phyloP scores from a whole-genome alignment of 2,329 filamentous ascomycete genomes.

The Aspergillus sp. region DNA sequence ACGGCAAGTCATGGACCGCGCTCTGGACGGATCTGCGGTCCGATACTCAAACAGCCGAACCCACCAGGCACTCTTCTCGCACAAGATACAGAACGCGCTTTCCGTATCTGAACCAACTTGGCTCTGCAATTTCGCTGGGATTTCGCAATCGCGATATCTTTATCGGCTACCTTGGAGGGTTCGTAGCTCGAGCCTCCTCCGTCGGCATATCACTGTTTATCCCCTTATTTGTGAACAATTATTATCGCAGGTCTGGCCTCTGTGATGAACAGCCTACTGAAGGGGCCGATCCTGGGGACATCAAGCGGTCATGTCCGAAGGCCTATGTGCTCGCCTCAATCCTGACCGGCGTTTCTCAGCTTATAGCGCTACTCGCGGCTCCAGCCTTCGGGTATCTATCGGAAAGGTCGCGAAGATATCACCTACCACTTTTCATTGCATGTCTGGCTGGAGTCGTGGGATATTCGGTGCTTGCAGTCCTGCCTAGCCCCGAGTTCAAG shows the following conservation, averaged over 20 bases:
- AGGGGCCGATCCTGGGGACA: slow-evolving; percentile 50
- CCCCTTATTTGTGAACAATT: slow-evolving; percentile 87
- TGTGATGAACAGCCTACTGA: slow-evolving; percentile 56
- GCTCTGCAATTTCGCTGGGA: slow-evolving; percentile 66
- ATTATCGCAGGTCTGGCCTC: slow-evolving; percentile 77
- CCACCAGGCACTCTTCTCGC: background rate
- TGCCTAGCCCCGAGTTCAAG: slow-evolving; percentile 73
- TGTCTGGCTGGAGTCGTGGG: slow-evolving; percentile 73
- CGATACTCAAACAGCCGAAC: background rate
- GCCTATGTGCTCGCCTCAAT: slow-evolving; percentile 88
- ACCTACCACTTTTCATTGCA: slow-evolving; percentile 71
- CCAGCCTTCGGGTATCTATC: slow-evolving; percentile 85
- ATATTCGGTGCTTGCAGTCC: slow-evolving; percentile 73
- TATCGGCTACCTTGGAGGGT: slow-evolving; percentile 87
- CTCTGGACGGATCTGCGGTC: slow-evolving; percentile 35
- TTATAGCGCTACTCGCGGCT: slow-evolving; percentile 79
- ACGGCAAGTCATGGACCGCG: slow-evolving; percentile 69
- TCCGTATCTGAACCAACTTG: slow-evolving; percentile 55
- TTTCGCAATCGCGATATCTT: slow-evolving; percentile 75
- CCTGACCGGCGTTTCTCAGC: slow-evolving; percentile 83
- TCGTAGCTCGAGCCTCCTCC: slow-evolving; percentile 90
- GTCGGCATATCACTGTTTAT: slow-evolving; percentile 95
- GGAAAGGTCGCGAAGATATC: slow-evolving; percentile 65
- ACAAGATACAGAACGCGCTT: slow-evolving; percentile 12
- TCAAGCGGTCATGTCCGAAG: slow-evolving; percentile 79